A percentile compares a stretch with the other conserved stretches of the same genome.
Evolutionary conservation across 2,329 filamentous ascomycete genomes (phyloP).

Genomic region (Capronia americana): DNA sequence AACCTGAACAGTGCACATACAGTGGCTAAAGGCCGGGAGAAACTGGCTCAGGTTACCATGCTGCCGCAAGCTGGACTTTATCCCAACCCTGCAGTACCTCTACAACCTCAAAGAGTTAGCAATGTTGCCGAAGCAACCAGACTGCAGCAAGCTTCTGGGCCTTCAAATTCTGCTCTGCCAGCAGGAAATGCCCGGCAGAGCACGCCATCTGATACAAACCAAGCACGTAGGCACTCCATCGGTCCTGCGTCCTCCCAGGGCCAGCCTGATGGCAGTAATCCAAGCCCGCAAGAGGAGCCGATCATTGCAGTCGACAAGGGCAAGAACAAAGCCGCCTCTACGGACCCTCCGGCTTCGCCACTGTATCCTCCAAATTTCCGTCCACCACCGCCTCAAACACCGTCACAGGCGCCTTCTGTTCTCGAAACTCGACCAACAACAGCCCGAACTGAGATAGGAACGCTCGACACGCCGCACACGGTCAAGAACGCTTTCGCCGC

Average conservation of each 20-base stretch:
- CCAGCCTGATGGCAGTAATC: neutral
- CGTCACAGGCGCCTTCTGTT: neutral
- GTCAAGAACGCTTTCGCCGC: neutral
- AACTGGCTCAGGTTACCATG: constrained; percentile 21
- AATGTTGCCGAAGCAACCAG: neutral
- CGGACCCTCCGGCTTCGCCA: neutral
- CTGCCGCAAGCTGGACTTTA: constrained; percentile 2
- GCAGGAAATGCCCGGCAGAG: neutral
- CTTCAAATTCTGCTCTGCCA: neutral
- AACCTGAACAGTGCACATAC: constrained; percentile 22
- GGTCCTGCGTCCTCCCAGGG: neutral
- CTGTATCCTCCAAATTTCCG: neutral
- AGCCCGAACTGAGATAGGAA: constrained; percentile 5
- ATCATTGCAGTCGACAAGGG: constrained; percentile 20
- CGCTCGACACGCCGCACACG: neutral
- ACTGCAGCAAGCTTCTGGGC: neutral
- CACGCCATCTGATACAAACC: constrained; percentile 13
- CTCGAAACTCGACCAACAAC: constrained; percentile 1
- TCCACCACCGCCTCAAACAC: constrained; percentile 3
- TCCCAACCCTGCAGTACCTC: constrained; percentile 1
- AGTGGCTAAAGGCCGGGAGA: constrained; percentile 22
- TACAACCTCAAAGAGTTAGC: constrained; percentile 6
- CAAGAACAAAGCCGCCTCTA: constrained; percentile 18
- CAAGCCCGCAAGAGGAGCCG: neutral
- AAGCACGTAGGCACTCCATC: neutral